phyloP scores from a whole-genome alignment of 192 early-diverging fungal genomes.

The Backusella parvicylindrica region DNA sequence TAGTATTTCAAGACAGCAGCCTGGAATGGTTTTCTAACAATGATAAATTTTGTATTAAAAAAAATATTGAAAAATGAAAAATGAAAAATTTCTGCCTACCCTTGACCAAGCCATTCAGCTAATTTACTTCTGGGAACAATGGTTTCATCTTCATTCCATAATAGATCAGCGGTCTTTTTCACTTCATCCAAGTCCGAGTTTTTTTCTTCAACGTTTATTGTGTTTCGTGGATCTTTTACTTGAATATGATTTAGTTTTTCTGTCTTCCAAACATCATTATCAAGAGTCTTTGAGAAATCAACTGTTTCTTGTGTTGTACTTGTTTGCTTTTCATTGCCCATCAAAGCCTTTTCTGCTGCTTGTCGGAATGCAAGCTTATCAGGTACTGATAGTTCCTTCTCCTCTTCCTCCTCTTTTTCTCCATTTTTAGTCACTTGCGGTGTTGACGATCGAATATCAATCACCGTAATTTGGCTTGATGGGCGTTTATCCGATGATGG shows the following conservation, averaged over 20 bases:
- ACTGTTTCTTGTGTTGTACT: not conserved
- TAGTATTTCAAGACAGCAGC: constrained; percentile 59
- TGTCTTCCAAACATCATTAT: not conserved
- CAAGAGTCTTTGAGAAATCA: constrained; percentile 14
- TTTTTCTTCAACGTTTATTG: not conserved
- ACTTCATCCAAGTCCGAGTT: not conserved
- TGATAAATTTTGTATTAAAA: not conserved
- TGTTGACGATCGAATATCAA: not conserved
- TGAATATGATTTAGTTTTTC: not conserved
- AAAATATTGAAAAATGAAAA: not conserved
- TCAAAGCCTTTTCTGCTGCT: not conserved
- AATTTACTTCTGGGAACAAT: constrained; percentile 38
- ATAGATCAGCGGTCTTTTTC: constrained; percentile 18
- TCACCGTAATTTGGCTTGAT: not conserved
- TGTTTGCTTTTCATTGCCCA: not conserved
- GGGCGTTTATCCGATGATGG: not conserved
- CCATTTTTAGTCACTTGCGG: not conserved
- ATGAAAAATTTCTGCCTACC: constrained; percentile 18
- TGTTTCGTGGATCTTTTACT: constrained; percentile 9
- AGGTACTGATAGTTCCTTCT: not conserved
- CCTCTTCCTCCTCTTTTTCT: not conserved
- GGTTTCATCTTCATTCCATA: constrained; percentile 37
- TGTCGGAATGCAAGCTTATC: not conserved
- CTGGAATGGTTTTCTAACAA: constrained; percentile 45
- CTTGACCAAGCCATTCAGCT: constrained; percentile 43